Evolutionary conservation across 768 basidiomycete species (phyloP).

Genomic region (Solioccasus polychromus): DNA sequence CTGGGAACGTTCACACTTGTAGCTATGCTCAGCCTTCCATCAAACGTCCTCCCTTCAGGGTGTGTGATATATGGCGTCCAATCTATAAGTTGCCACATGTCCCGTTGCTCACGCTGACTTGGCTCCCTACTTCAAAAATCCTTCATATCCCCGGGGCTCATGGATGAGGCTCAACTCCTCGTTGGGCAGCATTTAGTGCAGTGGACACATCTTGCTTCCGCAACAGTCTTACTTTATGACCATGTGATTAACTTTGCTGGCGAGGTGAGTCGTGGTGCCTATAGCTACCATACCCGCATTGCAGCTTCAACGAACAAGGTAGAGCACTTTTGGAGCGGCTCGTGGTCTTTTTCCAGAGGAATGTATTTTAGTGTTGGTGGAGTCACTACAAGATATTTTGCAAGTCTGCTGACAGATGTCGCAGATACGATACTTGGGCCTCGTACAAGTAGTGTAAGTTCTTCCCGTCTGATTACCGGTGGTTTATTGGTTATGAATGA

Average conservation of each 20-base stretch:
- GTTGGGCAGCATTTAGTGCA: background rate
- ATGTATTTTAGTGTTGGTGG: slow-evolving; percentile 12
- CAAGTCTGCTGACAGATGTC: background rate
- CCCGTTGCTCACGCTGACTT: too few relatives aligned
- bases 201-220: background rate
- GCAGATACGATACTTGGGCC: slow-evolving; percentile 14
- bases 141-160: slow-evolving; percentile 3
- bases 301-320: background rate
- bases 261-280: slow-evolving; percentile 2
- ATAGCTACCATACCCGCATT: background rate
- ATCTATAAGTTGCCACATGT: too few relatives aligned
- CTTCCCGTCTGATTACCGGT: background rate
- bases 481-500: background rate
- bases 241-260: slow-evolving; percentile 5
- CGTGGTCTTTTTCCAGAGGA: slow-evolving; percentile 8
- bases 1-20: too few relatives aligned
- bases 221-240: slow-evolving; percentile 13
- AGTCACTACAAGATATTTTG: background rate
- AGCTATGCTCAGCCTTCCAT: too few relatives aligned
- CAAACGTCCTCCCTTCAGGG: too few relatives aligned
- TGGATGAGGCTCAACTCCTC: background rate
- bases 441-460: slow-evolving; percentile 6
- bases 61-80: too few relatives aligned
- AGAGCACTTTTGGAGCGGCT: slow-evolving; percentile 12
- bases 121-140: background rate